Base-by-base conservation (phyloP, 768 basidiomycete species). In the Panellus pusillus region DNA sequence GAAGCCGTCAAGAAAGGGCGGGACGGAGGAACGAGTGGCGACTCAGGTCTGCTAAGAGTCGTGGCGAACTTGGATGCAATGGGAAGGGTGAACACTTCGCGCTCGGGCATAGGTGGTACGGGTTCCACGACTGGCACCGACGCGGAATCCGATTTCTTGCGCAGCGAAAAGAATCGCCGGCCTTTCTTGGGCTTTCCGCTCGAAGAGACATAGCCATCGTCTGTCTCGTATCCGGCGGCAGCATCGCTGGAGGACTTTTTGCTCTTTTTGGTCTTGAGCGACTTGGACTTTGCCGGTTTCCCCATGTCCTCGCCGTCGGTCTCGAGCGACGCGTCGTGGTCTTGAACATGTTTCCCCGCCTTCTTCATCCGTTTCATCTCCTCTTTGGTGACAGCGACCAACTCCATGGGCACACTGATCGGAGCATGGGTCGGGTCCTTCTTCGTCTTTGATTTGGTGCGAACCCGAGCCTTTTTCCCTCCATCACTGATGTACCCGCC, bases 61-160 rank as follows among this genome's bases (percentile, higher is more conserved):
- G 73, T 77, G 11, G 75, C 79, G 58, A 80, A 82, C 53, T 68
- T 67, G 15, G 69, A 74, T 4, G 79, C 79, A 50, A 80, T 80
- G 19, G 79, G 79, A 18, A 79, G 70, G 8, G 68, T 62, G 29
- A 75, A 62, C 1, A 66, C 61, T 36, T 70, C 69, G 44, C 61
- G 70, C 19, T 64, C 64, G 13, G 67, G 69, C 47, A 68, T 54
- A 9, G 62, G 60, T 0, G 64, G 70, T 17, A 37, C 57, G 32
- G 57, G 54, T 31, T 60, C 58, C 1, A 27, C 29, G 24, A 44
- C 37, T 2, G 47, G 40, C 28, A 75, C 74, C 0, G 65, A 60
- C 43, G 73, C 72, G 3, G 75, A 74, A 7, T 52, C 50, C 15
- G 68, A 64, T 50, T 74, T 76, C 18, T 68, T 68, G 29, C 72